These are phyloP conservation scores for Aspergillus nidulans DNA, from an alignment of 495 filamentous ascomycete genomes.

Conservation along the genomic window DNA sequence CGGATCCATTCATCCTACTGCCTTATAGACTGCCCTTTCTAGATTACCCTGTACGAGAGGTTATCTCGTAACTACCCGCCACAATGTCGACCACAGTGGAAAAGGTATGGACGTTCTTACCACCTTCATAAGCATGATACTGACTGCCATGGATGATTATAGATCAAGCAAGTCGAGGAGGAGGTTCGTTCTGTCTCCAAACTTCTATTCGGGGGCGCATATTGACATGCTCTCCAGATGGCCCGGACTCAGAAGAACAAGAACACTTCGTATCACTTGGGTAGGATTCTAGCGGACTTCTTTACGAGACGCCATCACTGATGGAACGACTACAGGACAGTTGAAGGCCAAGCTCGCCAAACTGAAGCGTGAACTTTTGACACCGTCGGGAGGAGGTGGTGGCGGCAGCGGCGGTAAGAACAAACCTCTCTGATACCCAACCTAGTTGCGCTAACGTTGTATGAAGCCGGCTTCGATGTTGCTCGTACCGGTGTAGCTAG, in stretches of 20 bases:
- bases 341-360: conserved; percentile 98
- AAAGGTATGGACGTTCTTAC: conserved; percentile 59
- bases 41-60: conserved; percentile 18
- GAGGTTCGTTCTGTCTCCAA: conserved; percentile 54
- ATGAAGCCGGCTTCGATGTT: conserved; percentile 86
- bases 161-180: conserved; percentile 98
- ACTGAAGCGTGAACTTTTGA: conserved; percentile 91
- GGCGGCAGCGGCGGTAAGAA: conserved; percentile 67
- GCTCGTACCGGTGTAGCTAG: conserved; percentile 96
- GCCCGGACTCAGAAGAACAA: conserved; percentile 98
- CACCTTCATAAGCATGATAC: conserved; percentile 9
- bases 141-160: conserved; percentile 24
- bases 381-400: conserved; percentile 74
- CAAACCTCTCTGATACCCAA: not conserved
- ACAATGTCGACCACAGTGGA: conserved; percentile 95
- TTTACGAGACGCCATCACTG: conserved; percentile 17
- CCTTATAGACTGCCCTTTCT: conserved; percentile 13
- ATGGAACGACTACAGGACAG: conserved; percentile 57
- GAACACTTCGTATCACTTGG: conserved; percentile 81
- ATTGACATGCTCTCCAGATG: conserved; percentile 56
- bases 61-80: conserved; percentile 30
- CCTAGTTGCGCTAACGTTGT: conserved; percentile 22
- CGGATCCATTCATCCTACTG: conserved; percentile 1
- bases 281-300: conserved; percentile 27
- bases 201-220: not conserved